Evolutionary conservation across 352 stramenopile genomes (phyloP), one percentile per base, ranked within the genome.

Genomic region (Globisporangium cystogenes): DNA sequence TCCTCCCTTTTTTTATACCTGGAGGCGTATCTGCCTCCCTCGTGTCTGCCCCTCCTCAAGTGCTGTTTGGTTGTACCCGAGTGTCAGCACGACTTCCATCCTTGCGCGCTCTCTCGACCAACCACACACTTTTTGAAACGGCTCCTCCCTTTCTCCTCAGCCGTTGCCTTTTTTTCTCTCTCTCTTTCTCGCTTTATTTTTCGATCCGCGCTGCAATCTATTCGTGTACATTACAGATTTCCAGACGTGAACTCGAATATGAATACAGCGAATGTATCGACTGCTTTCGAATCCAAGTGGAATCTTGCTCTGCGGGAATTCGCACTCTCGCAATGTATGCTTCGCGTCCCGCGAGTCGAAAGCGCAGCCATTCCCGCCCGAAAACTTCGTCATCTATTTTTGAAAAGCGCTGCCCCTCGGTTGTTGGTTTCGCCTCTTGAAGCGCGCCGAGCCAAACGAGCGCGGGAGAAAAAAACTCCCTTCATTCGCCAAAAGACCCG

Each of bases 401-500:
- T 43, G 39, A 43, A 43, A n/a, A n/a, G n/a, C n/a, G n/a, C n/a
- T n/a, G n/a, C n/a, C n/a, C n/a, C n/a, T n/a, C n/a, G n/a, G n/a
- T n/a, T n/a, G n/a, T n/a, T n/a, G n/a, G n/a, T n/a, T n/a, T n/a
- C n/a, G n/a, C n/a, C n/a, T n/a, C 39, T 43, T 43, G 39, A 43
- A 43, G 39, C n/a, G n/a, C n/a, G n/a, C n/a, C n/a, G n/a, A n/a
- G n/a, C n/a, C n/a, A 29, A 5, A 5, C 26, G 26, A 29, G 26
- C 39, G 58, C 68, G 29, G 11, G 29, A 62, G 55, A 64, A 67
- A 54, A 63, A 75, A 74, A 70, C 66, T 56, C 51, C 42, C 76
- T 86, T 89, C 81, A 91, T 91, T 91, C 76, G 78, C 62, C 76
- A 91, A 91, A 91, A 91, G 69, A 85, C 80, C 71, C 62, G 60